Evolutionary conservation across 2,329 filamentous ascomycete species (phyloP).

Genomic region (Trichophyton benhamiae): DNA sequence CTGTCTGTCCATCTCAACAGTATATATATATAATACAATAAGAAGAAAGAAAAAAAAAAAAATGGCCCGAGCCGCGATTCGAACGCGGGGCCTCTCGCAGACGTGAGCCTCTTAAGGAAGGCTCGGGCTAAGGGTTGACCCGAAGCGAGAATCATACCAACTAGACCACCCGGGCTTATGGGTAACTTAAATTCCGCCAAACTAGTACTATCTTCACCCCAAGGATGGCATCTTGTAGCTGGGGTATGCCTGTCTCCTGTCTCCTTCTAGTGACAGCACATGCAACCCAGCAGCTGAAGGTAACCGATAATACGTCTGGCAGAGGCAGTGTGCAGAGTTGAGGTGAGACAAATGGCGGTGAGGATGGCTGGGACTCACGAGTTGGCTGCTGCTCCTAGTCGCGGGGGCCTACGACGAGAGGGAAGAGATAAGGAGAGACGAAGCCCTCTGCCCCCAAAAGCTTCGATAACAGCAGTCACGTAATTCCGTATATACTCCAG

Average conservation of each 20-base stretch:
- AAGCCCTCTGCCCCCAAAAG: too few species aligned
- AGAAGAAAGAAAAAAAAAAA: not conserved
- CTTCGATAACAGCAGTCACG: too few species aligned
- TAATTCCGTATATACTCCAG: too few species aligned
- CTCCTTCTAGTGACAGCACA: too few species aligned
- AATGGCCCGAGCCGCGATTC: constrained; percentile 9
- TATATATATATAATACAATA: too few species aligned
- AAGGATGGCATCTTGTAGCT: too few species aligned
- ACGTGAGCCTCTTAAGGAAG: constrained; percentile 7
- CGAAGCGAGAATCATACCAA: constrained; percentile 13
- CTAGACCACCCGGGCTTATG: constrained; percentile 12
- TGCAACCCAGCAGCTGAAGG: not conserved
- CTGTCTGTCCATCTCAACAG: too few species aligned
- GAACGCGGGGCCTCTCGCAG: constrained; percentile 13
- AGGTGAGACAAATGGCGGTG: not conserved
- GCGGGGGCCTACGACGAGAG: not conserved
- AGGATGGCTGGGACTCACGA: not conserved
- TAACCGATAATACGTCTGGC: not conserved
- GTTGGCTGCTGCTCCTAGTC: not conserved
- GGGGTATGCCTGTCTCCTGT: too few species aligned
- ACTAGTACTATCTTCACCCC: not conserved
- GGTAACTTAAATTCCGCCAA: not conserved
- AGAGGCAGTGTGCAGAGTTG: not conserved
- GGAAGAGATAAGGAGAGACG: not conserved
- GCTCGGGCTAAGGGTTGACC: constrained; percentile 9